These are phyloP conservation scores for Irpex sp. DNA, from an alignment of 1,284 basidiomycete genomes.

Conservation along the genomic window DNA sequence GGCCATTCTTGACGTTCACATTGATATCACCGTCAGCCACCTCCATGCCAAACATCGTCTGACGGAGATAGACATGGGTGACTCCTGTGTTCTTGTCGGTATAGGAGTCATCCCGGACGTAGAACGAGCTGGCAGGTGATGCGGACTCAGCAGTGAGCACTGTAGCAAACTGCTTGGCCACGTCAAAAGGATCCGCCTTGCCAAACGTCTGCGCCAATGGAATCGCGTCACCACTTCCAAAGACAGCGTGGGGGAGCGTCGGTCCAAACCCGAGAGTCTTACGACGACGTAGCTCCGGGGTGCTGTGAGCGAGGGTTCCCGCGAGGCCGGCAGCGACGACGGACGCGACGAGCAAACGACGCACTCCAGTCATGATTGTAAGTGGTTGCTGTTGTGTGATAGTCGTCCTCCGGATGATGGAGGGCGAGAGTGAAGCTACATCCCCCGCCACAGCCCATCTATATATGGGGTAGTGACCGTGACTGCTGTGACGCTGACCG, in stretches of 20 bases:
- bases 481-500: neutral
- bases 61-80: slow-evolving; percentile 81
- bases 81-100: slow-evolving; percentile 82
- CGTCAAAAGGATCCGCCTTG: slow-evolving; percentile 46
- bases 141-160: slow-evolving; percentile 40
- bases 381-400: neutral
- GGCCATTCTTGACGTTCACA: slow-evolving; percentile 82
- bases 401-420: neutral
- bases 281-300: slow-evolving; percentile 37
- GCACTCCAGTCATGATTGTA: slow-evolving; percentile 18
- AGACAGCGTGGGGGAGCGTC: slow-evolving; percentile 66
- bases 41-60: slow-evolving; percentile 80
- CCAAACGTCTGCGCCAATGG: slow-evolving; percentile 4
- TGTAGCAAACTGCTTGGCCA: slow-evolving; percentile 59
- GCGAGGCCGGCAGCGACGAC: slow-evolving; percentile 29
- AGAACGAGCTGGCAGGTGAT: slow-evolving; percentile 41
- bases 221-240: slow-evolving; percentile 36
- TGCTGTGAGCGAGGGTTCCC: slow-evolving; percentile 22
- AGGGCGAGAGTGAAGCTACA: neutral
- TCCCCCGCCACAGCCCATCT: neutral
- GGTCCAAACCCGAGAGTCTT: slow-evolving; percentile 85
- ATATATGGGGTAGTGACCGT: neutral
- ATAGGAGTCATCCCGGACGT: slow-evolving; percentile 79
- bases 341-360: slow-evolving; percentile 32
- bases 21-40: slow-evolving; percentile 89